phyloP scores from a whole-genome alignment of 2,329 filamentous ascomycete species.

The Emergomyces pasteurianus region DNA sequence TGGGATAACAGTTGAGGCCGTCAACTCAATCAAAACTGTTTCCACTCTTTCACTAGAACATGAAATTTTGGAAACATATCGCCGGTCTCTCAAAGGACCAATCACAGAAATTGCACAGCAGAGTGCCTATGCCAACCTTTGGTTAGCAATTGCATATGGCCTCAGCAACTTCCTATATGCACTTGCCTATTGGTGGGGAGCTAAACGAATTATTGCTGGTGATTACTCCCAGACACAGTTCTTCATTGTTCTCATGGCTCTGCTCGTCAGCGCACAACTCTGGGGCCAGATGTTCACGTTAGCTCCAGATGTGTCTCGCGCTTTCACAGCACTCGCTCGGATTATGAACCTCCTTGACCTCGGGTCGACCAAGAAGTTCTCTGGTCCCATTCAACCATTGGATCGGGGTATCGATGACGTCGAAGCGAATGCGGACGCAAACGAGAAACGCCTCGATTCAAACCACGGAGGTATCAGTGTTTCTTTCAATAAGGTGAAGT shows the following conservation, averaged over 20 bases:
- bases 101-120: constrained; percentile 39
- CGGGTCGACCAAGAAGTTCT: constrained; percentile 22
- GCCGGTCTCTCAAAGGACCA: constrained; percentile 34
- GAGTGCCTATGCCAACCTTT: constrained; percentile 36
- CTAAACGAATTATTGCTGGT: constrained; percentile 55
- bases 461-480: constrained; percentile 30
- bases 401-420: constrained; percentile 2
- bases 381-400: neutral
- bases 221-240: constrained; percentile 56
- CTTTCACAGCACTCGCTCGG: constrained; percentile 48
- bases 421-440: constrained; percentile 7
- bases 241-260: constrained; percentile 59
- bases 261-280: constrained; percentile 60
- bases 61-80: constrained; percentile 35
- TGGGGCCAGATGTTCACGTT: constrained; percentile 66
- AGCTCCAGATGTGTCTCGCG: constrained; percentile 61
- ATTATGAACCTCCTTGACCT: constrained; percentile 37
- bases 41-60: constrained; percentile 41
- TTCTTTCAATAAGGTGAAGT: constrained; percentile 48
- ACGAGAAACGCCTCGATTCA: constrained; percentile 10
- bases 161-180: constrained; percentile 57
- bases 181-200: constrained; percentile 70
- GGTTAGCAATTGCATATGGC: constrained; percentile 34
- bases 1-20: constrained; percentile 40
- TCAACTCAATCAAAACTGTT: constrained; percentile 41